Percentiles rank a stretch among this genome's conserved stretches.
Evolutionary conservation across 176 grass and related monocot species (phyloP).

Genomic region (Oryza officinalis): DNA sequence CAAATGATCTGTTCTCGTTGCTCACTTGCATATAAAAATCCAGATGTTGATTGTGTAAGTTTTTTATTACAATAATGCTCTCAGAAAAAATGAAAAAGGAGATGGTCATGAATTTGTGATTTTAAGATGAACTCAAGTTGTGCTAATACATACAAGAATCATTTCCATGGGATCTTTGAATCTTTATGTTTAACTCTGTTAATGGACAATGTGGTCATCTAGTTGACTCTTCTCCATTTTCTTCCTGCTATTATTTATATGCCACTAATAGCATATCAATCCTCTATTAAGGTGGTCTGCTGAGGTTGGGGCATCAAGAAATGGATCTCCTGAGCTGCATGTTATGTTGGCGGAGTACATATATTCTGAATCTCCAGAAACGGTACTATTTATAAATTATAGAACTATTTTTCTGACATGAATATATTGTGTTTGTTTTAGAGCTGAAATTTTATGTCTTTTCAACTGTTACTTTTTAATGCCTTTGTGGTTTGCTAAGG

Average conservation of each 20-base stretch:
- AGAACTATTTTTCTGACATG: conserved; percentile 26
- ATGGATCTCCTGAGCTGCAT: conserved; percentile 82
- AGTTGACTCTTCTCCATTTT: conserved; percentile 19
- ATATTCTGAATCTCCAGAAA: conserved; percentile 90
- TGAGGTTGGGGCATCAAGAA: conserved; percentile 75
- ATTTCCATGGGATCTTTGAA: conserved; percentile 12
- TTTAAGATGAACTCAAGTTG: neutral
- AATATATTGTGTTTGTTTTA: conserved; percentile 28
- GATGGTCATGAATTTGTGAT: neutral
- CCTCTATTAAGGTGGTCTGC: conserved; percentile 79
- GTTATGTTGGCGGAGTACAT: conserved; percentile 95
- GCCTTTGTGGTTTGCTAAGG: conserved; percentile 7
- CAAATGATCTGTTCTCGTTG: conserved; percentile 26
- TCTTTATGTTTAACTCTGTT: conserved; percentile 3
- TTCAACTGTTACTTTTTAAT: conserved; percentile 14
- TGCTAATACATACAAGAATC: conserved; percentile 2
- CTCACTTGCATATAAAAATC: neutral
- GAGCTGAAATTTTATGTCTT: neutral
- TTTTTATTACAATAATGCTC: neutral
- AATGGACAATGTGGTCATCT: neutral
- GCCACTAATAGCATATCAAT: conserved; percentile 27
- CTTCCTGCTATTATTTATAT: conserved; percentile 18
- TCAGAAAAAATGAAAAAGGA: neutral
- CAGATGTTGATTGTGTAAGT: neutral
- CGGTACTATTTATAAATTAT: conserved; percentile 53